phyloP scores from a whole-genome alignment of 2,329 filamentous ascomycete species.

The Cladosporium sp. region DNA sequence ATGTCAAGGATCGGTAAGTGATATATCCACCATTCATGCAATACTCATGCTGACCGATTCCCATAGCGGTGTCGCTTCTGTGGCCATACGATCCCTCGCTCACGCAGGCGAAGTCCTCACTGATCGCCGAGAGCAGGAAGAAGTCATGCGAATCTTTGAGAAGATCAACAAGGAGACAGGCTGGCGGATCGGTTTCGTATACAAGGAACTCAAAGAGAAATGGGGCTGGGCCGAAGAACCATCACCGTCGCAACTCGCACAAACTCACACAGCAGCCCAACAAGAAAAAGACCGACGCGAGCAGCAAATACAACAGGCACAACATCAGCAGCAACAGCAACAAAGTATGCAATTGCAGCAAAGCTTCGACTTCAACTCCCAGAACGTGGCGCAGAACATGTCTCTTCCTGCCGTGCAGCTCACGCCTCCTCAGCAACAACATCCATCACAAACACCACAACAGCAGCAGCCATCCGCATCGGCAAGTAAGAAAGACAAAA shows the following conservation, averaged over 20 bases:
- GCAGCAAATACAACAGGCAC: conserved; percentile 17
- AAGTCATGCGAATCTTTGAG: conserved; percentile 72
- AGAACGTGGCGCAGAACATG: conserved; percentile 9
- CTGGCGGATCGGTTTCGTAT: conserved; percentile 70
- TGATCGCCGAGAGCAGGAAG: conserved; percentile 67
- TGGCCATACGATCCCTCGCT: conserved; percentile 73
- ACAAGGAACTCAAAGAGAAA: conserved; percentile 64
- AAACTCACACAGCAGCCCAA: conserved; percentile 29
- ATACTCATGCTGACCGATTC: conserved; percentile 10
- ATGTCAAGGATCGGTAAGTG: conserved; percentile 67
- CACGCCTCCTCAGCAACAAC: conserved; percentile 20
- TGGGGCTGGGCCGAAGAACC: conserved; percentile 67
- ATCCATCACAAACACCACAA: conserved; percentile 20
- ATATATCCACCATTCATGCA: background rate
- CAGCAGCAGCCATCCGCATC: conserved; percentile 16
- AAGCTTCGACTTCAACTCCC: conserved; percentile 21
- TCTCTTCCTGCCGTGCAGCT: conserved; percentile 10
- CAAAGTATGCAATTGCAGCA: conserved; percentile 21
- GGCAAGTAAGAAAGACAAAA: conserved; percentile 17
- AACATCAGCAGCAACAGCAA: conserved; percentile 22
- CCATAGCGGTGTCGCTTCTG: conserved; percentile 64
- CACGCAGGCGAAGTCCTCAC: conserved; percentile 71
- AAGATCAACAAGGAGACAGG: conserved; percentile 71
- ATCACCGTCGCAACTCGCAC: conserved; percentile 34
- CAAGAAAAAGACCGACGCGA: conserved; percentile 24